A percentile compares a stretch with the other conserved stretches of the same genome.
Conservation (phyloP, 352 stramenopile species). For the Globisporangium lucens region DNA sequence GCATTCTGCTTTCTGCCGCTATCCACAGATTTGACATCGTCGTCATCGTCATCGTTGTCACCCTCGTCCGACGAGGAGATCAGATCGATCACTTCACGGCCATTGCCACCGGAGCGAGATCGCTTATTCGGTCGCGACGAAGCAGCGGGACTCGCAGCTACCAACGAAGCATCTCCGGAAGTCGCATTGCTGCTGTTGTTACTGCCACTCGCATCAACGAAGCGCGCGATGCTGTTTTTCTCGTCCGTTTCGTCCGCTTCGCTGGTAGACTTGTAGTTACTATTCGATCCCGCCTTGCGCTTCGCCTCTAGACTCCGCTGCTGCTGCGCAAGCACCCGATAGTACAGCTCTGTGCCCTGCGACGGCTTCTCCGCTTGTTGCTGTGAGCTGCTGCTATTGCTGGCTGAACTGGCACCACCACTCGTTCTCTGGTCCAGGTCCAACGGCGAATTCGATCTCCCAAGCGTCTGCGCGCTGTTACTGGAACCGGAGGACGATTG, state of each 20-base stretch:
- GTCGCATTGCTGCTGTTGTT: neutral
- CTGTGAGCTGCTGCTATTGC: neutral
- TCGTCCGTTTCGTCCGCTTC: neutral
- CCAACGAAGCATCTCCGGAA: neutral
- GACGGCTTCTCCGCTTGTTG: neutral
- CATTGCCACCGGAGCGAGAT: neutral
- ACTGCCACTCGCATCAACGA: neutral
- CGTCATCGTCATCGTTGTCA: neutral
- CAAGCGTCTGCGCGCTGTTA: neutral
- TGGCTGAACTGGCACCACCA: neutral
- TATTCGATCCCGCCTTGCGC: neutral
- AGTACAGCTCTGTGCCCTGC: neutral
- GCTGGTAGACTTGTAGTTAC: neutral
- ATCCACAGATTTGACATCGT: neutral
- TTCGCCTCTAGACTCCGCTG: neutral
- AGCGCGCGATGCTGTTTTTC: neutral
- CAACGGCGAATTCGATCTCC: neutral
- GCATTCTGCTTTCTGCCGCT: neutral
- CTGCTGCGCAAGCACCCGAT: neutral
- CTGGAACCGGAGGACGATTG: neutral
- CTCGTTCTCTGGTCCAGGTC: neutral
- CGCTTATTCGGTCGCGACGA: conserved; percentile 4
- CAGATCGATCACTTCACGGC: conserved; percentile 28
- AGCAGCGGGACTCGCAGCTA: neutral
- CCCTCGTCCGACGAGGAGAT: conserved; percentile 36